Base-by-base conservation (phyloP, 2,329 filamentous ascomycete species). In the Nannizziopsis arthrosporioides region DNA sequence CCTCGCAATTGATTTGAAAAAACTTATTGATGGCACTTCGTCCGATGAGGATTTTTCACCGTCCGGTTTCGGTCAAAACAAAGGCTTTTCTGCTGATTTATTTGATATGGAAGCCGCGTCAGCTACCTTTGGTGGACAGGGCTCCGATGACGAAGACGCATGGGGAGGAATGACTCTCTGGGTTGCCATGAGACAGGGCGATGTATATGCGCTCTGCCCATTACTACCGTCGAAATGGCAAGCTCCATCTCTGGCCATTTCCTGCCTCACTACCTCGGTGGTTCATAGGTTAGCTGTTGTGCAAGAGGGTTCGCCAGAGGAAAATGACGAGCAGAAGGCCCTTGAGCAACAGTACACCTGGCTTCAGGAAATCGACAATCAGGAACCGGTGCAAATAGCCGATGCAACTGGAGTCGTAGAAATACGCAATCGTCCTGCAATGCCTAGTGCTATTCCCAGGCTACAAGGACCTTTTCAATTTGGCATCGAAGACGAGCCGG, bases 81-180 rank as follows among this genome's bases (percentile, higher is more conserved):
- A 84, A 56, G 82, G 80, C 8, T 96, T 94, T 59, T 94, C 88
- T 0, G 84, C 88, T 0, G 89, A 96, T 62, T 79, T 78, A 1
- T 82, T 93, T 51, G 89, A 96, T 62, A 94, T 98, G 82, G 85
- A 95, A 60, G 87, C 94, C 17, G 87, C 88, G 3, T 82, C 89
- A 1, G 88, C 89, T 44, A 85, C 81, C 62, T 98, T 98, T 68
- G 90, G 88, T 11, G 88, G 88, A 19, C 70, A 63, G 44, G 77
- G 75, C 8, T 69, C 65, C 48, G 71, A 75, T 47, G 75, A 74
- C 34, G 76, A 81, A 54, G 72, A 78, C 58, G 76, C 76, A 1
- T 98, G 92, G 92, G 85, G 88, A 6, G 80, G 89, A 8, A 95
- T 95, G 85, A 96, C 92, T 0, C 73, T 98, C 9, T 98, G 90